phyloP scores from a whole-genome alignment of 2,329 filamentous ascomycete species.

The Aspergillus pseudotamarii region DNA sequence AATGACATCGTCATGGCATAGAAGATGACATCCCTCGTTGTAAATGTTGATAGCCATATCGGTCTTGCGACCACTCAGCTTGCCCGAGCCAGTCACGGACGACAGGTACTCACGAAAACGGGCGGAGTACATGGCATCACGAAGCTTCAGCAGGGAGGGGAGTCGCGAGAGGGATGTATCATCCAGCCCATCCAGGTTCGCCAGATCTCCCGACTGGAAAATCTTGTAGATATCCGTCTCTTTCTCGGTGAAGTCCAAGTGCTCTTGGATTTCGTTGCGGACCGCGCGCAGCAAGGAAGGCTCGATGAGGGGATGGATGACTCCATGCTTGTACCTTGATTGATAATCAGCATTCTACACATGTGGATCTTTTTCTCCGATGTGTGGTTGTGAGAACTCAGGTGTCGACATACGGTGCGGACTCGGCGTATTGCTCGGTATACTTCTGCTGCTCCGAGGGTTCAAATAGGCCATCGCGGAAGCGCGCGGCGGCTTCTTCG shows the following conservation, averaged over 20 bases:
- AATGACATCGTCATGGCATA: constrained; percentile 98
- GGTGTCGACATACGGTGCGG: constrained; percentile 42
- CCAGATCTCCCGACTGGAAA: constrained; percentile 95
- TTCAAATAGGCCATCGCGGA: constrained; percentile 49
- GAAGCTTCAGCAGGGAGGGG: constrained; percentile 86
- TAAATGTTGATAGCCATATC: constrained; percentile 99
- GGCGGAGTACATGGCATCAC: constrained; percentile 90
- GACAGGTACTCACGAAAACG: constrained; percentile 88
- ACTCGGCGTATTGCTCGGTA: constrained; percentile 45
- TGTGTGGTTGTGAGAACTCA: neutral
- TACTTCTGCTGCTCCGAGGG: constrained; percentile 44
- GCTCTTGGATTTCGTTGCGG: constrained; percentile 82
- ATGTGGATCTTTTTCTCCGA: neutral
- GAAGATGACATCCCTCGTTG: constrained; percentile 89
- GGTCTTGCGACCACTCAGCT: constrained; percentile 88
- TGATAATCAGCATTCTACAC: constrained; percentile 8
- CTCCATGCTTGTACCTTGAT: constrained; percentile 80
- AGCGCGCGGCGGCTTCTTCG: constrained; percentile 43
- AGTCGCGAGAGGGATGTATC: constrained; percentile 81
- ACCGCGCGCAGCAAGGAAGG: constrained; percentile 81
- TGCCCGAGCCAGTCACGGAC: constrained; percentile 80
- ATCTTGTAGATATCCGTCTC: constrained; percentile 99
- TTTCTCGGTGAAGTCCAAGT: constrained; percentile 95
- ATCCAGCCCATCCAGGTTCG: constrained; percentile 92
- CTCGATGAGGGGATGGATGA: constrained; percentile 80